phyloP scores from a whole-genome alignment of 495 filamentous ascomycete genomes.

The Penicillium pulvis region DNA sequence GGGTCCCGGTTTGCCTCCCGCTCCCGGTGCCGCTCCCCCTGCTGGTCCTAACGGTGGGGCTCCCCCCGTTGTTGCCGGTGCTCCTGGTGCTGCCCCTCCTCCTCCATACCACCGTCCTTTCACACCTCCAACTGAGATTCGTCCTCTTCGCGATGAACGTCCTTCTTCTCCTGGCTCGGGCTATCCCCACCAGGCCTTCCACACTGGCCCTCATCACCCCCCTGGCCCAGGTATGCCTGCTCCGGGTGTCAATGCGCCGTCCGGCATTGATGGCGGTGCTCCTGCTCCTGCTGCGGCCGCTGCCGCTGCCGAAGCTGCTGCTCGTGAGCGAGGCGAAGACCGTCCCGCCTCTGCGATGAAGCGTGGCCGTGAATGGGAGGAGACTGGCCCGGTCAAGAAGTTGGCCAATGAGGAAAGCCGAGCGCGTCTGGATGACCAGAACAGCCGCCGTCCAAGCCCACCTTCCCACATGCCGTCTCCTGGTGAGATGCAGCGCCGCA shows the following conservation, averaged over 20 bases:
- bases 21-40: constrained; percentile 46
- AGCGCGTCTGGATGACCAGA: constrained; percentile 81
- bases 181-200: constrained; percentile 78
- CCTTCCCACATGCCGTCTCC: constrained; percentile 61
- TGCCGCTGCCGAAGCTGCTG: constrained; percentile 72
- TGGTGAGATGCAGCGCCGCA: constrained; percentile 69
- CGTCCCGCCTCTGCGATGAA: constrained; percentile 80
- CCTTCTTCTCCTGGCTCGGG: constrained; percentile 80
- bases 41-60: constrained; percentile 57
- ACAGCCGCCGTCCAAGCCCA: constrained; percentile 72
- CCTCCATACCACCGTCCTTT: constrained; percentile 62
- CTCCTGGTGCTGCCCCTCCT: constrained; percentile 46
- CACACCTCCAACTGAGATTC: constrained; percentile 81
- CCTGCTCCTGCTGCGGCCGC: constrained; percentile 73
- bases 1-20: constrained; percentile 37
- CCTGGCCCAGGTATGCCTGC: constrained; percentile 44
- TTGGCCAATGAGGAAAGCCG: constrained; percentile 84
- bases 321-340: constrained; percentile 82
- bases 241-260: constrained; percentile 48
- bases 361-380: constrained; percentile 88
- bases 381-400: constrained; percentile 72
- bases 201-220: constrained; percentile 40
- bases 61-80: constrained; percentile 25
- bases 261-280: constrained; percentile 75
- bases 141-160: constrained; percentile 82